Conservation (phyloP, 768 basidiomycete genomes). For the Calvatia gigantea region DNA sequence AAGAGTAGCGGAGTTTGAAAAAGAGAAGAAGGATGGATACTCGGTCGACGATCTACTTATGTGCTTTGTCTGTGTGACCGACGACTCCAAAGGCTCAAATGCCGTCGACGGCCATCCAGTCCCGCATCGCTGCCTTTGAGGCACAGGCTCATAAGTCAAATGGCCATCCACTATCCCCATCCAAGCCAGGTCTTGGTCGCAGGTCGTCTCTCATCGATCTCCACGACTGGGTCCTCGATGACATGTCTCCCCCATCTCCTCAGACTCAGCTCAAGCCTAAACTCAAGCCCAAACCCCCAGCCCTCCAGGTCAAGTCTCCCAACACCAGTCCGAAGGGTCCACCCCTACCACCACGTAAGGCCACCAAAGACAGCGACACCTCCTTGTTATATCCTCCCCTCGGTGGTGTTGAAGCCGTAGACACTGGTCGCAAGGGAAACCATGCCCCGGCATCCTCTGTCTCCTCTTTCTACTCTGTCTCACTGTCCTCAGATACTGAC, state of each 20-base stretch:
- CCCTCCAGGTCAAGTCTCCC: neutral
- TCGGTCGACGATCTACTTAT: neutral
- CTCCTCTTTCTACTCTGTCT: slow-evolving; percentile 82
- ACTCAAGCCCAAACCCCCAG: slow-evolving; percentile 11
- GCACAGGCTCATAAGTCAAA: slow-evolving; percentile 20
- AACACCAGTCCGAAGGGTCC: slow-evolving; percentile 8
- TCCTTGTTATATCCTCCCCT: slow-evolving; percentile 28
- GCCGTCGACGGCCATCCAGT: slow-evolving; percentile 45
- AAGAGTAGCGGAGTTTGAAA: slow-evolving; percentile 12
- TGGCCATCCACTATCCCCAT: slow-evolving; percentile 42
- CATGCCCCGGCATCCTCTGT: slow-evolving; percentile 56
- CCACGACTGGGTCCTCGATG: slow-evolving; percentile 71
- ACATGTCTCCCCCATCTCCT: slow-evolving; percentile 33
- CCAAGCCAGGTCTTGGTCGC: slow-evolving; percentile 44
- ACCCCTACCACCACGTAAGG: neutral
- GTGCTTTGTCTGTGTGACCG: too few relatives aligned
- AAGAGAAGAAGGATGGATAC: neutral
- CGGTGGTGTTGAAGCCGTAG: slow-evolving; percentile 1
- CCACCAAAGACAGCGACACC: slow-evolving; percentile 8
- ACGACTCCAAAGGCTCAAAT: slow-evolving; percentile 15
- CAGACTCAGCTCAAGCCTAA: neutral
- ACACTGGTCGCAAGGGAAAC: neutral
- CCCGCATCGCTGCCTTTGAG: slow-evolving; percentile 65
- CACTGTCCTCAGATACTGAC: slow-evolving; percentile 65
- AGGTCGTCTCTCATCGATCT: slow-evolving; percentile 69